A percentile compares a stretch with the other conserved stretches of the same genome.
Conservation (phyloP, 345 rosid species). For the Geranium brycei region DNA sequence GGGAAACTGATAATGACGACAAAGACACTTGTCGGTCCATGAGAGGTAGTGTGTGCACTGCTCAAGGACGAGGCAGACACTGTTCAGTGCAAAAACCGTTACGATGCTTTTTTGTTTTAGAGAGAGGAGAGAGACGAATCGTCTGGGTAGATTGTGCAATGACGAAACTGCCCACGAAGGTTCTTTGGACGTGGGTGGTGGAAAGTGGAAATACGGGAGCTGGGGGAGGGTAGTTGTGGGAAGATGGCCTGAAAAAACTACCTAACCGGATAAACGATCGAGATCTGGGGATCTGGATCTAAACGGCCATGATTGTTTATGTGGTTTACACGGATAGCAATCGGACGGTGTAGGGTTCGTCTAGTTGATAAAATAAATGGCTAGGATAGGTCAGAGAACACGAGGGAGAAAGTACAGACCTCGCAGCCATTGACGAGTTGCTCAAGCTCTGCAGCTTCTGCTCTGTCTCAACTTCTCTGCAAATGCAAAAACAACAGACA, state of each 20-base stretch:
- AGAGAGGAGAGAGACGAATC: neutral
- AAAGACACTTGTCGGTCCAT: neutral
- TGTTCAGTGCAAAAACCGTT: too few relatives aligned
- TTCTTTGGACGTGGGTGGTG: neutral
- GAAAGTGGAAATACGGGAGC: neutral
- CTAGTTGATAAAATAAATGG: conserved; percentile 8
- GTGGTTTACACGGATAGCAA: too few relatives aligned
- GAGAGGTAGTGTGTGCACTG: neutral
- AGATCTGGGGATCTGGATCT: conserved; percentile 52
- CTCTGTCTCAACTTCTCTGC: conserved; percentile 43
- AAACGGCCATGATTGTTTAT: neutral
- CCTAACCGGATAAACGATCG: conserved; percentile 34
- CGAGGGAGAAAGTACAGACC: conserved; percentile 16
- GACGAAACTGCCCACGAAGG: neutral
- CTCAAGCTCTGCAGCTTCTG: conserved; percentile 35
- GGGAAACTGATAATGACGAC: neutral
- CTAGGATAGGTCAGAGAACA: conserved; percentile 12
- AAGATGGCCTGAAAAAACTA: conserved; percentile 8
- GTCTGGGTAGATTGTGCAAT: neutral
- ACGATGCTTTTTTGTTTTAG: neutral
- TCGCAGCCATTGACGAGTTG: conserved; percentile 54
- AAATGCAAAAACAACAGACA: neutral
- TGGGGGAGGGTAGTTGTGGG: conserved; percentile 7
- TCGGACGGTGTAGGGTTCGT: neutral
- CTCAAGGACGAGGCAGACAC: neutral